Evolutionary conservation across 306 rosid genomes (phyloP).

Genomic region (Purshia tridentata): DNA sequence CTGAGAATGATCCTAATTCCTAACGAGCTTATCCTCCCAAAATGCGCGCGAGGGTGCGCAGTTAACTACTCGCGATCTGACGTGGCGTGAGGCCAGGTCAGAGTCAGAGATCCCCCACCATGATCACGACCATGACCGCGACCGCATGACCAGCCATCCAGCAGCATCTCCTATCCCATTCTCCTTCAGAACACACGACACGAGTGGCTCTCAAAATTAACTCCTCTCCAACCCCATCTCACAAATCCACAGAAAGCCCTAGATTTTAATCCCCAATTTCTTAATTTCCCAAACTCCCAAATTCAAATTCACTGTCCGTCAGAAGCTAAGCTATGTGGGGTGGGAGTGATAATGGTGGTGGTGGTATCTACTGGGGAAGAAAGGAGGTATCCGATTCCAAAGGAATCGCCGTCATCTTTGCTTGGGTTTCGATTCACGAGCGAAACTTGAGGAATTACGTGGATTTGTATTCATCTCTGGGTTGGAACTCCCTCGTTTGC

Average conservation of each 20-base stretch:
- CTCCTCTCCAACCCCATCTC: not conserved
- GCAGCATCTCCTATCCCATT: not conserved
- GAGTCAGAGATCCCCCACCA: too few species aligned
- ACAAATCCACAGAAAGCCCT: not conserved
- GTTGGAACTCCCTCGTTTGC: constrained; percentile 88
- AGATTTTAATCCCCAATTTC: not conserved
- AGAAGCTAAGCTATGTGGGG: constrained; percentile 46
- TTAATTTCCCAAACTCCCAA: constrained; percentile 2
- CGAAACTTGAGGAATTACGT: constrained; percentile 48
- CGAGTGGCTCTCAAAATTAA: not conserved
- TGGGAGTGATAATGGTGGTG: constrained; percentile 3
- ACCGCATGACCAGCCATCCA: not conserved
- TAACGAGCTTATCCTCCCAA: too few species aligned
- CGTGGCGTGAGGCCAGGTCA: too few species aligned
- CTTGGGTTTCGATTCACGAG: constrained; percentile 85
- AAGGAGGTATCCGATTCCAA: constrained; percentile 50
- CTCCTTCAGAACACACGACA: not conserved
- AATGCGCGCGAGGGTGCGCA: too few species aligned
- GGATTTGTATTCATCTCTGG: constrained; percentile 67
- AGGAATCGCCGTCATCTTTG: constrained; percentile 78
- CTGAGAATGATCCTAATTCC: too few species aligned
- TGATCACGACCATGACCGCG: too few species aligned
- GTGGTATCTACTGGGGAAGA: constrained; percentile 72
- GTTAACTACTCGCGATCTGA: too few species aligned
- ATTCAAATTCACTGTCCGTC: not conserved